Base-by-base conservation (phyloP, 257 asterid species). In the Apocynum venetum region DNA sequence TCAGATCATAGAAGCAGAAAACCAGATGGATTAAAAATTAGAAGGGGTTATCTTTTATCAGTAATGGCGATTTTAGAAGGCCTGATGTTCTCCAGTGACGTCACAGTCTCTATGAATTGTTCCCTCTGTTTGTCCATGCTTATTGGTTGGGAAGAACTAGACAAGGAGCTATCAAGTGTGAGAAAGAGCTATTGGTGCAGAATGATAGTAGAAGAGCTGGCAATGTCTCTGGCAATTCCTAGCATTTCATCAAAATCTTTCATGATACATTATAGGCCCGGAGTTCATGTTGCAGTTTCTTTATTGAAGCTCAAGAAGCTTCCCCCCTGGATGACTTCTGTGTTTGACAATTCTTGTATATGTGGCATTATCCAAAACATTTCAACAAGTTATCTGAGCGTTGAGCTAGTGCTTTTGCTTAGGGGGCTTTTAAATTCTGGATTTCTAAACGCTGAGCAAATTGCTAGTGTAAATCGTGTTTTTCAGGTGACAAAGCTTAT, bases 131-230 rank as follows among this genome's bases (percentile, higher is more conserved):
- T 93, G 78, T 89, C 97, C 20, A 78, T 84, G 83, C 87, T 91
- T 68, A 77, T 91, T 82, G 70, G 82, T 66, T 90, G 91, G 92
- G 82, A 86, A 83, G 88, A 86, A 53, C 82, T 72, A 76, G 81
- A 87, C 67, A 72, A 40, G 43, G 89, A 85, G 81, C 75, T 85
- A 41, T 44, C 74, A 51, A 74, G 79, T 38, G 55, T 79, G 13
- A 82, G 70, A 73, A 78, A 81, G 69, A 85, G 76, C 80, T 83
- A 20, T 35, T 95, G 99, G 99, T 90, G 89, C 77, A 85, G 93
- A 79, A 72, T 95, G 87, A 88, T 95, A 61, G 87, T 93, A 83
- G 98, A 95, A 82, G 97, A 95, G 87, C 83, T 95, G 71, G 96
- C 85, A 65, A 85, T 91, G 91, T 88, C 90, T 56, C 82, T 95